Base-by-base conservation (phyloP, 1,284 basidiomycete species). In the Phenoliferia sp. region DNA sequence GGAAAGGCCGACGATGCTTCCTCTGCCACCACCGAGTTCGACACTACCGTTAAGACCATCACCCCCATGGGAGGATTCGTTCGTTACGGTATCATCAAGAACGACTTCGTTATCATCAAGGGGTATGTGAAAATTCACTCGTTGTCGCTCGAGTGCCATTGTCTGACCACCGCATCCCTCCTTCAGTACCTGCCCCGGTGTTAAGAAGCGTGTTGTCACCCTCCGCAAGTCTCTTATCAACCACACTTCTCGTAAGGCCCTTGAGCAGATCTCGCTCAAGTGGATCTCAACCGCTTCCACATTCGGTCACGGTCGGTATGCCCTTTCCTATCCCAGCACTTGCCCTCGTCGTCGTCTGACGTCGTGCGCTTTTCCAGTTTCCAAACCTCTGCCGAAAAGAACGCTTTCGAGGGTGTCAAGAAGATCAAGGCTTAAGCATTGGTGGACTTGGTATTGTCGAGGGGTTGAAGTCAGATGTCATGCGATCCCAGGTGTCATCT, bases 41-140 rank as follows among this genome's bases (percentile, higher is more conserved):
- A 97, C 80, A 86, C 92, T 78, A 94, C 92, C 77, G 87, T 90
- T 84, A 99, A 99, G 68, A 76, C 84, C 71, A 98, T 99, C 83
- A 99, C 92, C 73, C 96, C 96, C 65, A 87, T 99, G 87, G 96
- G 96, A 84, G 96, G 95, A 80, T 99, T 96, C 89, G 93, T 94
- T 68, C 93, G 94, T 83, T 99, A 96, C 82, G 95, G 95, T 87
- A 86, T 96, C 79, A 89, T 99, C 83, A 94, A 92, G 85, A 94
- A 97, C 85, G 96, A 99, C 83, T 99, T 90, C 84, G 82, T 99
- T 78, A 89, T 98, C 83, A 84, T 98, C 81, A 73, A 73, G 70
- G 67, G 64, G 16, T 26, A 59, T 59, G 69, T 70, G 72, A 71
- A 75, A 75, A 32, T 15, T 19, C 22, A 1, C 29, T 0, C 35